These are phyloP conservation scores for Alnus rubra DNA, from an alignment of 306 rosid species.

Conservation along the genomic window DNA sequence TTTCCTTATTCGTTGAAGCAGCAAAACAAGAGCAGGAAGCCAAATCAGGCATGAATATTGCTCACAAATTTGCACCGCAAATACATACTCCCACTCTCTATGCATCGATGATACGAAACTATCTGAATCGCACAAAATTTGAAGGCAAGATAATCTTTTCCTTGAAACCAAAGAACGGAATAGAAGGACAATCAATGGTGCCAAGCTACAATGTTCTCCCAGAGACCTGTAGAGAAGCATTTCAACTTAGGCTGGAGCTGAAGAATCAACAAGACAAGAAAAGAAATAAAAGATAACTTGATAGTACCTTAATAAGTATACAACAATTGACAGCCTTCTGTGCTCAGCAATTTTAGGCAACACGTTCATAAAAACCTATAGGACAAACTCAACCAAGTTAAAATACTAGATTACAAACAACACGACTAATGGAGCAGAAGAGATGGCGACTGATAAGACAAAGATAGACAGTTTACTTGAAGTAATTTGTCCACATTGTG, in stretches of 20 bases:
- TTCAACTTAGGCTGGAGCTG: constrained; percentile 27
- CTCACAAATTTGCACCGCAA: constrained; percentile 71
- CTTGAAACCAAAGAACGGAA: constrained; percentile 71
- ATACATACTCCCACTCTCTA: constrained; percentile 80
- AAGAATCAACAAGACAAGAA: constrained; percentile 4
- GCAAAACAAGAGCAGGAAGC: constrained; percentile 78
- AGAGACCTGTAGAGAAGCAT: constrained; percentile 57
- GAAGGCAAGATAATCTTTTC: constrained; percentile 40
- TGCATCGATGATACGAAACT: constrained; percentile 39
- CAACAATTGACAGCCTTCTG: constrained; percentile 63
- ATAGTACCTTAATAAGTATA: constrained; percentile 66
- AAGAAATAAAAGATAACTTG: neutral
- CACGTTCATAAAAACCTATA: constrained; percentile 64
- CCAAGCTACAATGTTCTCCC: constrained; percentile 79
- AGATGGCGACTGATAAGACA: constrained; percentile 12
- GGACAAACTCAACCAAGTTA: constrained; percentile 28
- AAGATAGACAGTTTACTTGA: constrained; percentile 51
- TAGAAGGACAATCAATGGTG: constrained; percentile 70
- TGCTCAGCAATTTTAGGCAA: constrained; percentile 81
- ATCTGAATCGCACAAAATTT: constrained; percentile 36
- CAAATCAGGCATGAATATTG: constrained; percentile 71
- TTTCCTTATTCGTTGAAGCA: constrained; percentile 45
- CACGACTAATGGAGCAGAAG: constrained; percentile 3
- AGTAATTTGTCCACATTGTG: constrained; percentile 63
- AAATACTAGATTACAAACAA: constrained; percentile 22